Evolutionary conservation across 495 filamentous ascomycete genomes (phyloP).

Genomic region (Aspergillus affinis): DNA sequence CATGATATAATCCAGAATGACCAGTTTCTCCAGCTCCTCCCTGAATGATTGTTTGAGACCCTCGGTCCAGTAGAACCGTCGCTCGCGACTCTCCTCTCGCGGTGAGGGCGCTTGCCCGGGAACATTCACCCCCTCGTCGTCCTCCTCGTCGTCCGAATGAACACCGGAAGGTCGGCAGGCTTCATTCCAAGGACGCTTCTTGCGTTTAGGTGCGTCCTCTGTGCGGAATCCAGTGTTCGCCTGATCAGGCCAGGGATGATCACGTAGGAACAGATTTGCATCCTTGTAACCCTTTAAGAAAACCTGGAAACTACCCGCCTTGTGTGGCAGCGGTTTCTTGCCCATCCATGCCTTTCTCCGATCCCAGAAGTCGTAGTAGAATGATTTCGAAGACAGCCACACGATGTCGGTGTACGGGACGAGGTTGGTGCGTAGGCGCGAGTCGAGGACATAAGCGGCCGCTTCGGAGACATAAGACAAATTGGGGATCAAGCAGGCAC

Average conservation of each 20-base stretch:
- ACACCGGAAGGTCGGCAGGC: constrained; percentile 74
- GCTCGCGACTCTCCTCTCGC: constrained; percentile 48
- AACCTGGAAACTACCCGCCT: constrained; percentile 94
- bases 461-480: constrained; percentile 99
- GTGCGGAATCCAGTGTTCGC: constrained; percentile 72
- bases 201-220: constrained; percentile 67
- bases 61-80: constrained; percentile 83
- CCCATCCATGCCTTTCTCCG: constrained; percentile 83
- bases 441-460: constrained; percentile 92
- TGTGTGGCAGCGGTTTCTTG: constrained; percentile 82
- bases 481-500: constrained; percentile 96
- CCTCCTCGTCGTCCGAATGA: constrained; percentile 69
- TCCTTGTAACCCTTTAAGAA: constrained; percentile 97
- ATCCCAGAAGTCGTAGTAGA: constrained; percentile 98
- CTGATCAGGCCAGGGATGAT: constrained; percentile 98
- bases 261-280: constrained; percentile 89
- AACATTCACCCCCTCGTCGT: constrained; percentile 59
- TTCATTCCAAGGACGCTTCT: constrained; percentile 78
- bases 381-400: constrained; percentile 90
- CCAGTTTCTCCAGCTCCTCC: constrained; percentile 94
- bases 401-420: constrained; percentile 97
- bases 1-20: constrained; percentile 99
- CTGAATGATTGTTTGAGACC: constrained; percentile 85
- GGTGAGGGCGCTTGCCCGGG: constrained; percentile 42
- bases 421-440: constrained; percentile 82